Conservation (phyloP, 2,329 filamentous ascomycete species). For the Neonectria coccinea region DNA sequence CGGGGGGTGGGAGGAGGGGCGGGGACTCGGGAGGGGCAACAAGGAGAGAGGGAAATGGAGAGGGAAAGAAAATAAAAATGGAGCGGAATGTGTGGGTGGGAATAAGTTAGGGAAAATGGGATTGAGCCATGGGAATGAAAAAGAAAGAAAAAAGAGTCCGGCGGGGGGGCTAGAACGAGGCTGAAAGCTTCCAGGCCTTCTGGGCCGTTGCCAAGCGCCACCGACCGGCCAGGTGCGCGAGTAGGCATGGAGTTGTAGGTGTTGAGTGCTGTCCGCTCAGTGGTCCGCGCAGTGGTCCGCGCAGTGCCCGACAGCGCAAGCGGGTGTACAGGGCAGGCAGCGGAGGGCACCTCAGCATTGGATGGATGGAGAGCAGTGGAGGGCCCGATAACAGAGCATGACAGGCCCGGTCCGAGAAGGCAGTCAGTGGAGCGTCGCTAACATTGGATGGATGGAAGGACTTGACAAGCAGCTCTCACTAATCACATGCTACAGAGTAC, state of each 20-base stretch:
- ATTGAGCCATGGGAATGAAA: conserved; percentile 6
- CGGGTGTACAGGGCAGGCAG: too few relatives aligned
- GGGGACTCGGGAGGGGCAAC: conserved; percentile 1
- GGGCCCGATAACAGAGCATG: too few relatives aligned
- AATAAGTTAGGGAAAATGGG: not conserved
- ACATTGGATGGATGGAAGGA: too few relatives aligned
- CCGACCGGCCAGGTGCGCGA: conserved; percentile 1
- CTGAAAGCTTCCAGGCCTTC: conserved; percentile 28
- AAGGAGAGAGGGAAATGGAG: too few relatives aligned
- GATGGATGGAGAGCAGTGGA: too few relatives aligned
- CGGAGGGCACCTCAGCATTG: too few relatives aligned
- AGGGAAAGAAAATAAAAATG: not conserved
- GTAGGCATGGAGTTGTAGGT: too few relatives aligned
- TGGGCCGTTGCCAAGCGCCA: conserved; percentile 25
- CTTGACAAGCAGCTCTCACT: too few relatives aligned
- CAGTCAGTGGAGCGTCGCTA: too few relatives aligned
- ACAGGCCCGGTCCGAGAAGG: too few relatives aligned
- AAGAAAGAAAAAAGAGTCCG: not conserved
- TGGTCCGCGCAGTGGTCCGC: not conserved
- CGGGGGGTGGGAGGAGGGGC: not conserved
- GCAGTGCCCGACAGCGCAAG: too few relatives aligned
- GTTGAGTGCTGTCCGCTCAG: not conserved
- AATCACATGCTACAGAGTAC: too few relatives aligned
- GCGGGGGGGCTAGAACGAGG: conserved; percentile 26
- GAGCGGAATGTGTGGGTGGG: not conserved